A percentile compares a stretch with the other conserved stretches of the same genome.
Conservation (phyloP, 2,329 filamentous ascomycete species). For the Penicillium sp. region DNA sequence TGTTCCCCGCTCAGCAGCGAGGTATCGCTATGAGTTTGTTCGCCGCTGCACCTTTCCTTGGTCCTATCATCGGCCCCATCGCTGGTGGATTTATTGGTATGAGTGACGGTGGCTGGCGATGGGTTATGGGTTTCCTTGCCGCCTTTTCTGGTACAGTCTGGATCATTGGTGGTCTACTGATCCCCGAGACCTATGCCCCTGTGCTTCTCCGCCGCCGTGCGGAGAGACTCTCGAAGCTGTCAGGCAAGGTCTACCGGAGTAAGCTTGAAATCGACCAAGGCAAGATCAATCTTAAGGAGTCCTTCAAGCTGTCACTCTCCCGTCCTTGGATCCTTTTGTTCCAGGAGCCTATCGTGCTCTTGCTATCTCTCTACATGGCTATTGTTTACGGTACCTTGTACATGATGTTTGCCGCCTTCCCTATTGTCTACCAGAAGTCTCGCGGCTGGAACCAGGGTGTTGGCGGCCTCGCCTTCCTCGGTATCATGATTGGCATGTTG, state of each 20-base stretch:
- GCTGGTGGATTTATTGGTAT: conserved; percentile 32
- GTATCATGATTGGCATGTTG: conserved; percentile 34
- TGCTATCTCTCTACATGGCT: conserved; percentile 32
- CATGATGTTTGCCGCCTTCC: conserved; percentile 33
- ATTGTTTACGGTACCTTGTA: conserved; percentile 32
- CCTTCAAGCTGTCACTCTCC: conserved; percentile 27
- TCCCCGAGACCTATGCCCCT: conserved; percentile 33
- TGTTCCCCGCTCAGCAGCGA: conserved; percentile 53
- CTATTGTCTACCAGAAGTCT: conserved; percentile 29
- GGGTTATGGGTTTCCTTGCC: conserved; percentile 33
- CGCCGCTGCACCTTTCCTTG: conserved; percentile 64
- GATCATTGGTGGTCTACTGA: conserved; percentile 23
- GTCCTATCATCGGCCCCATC: conserved; percentile 29
- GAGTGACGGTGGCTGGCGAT: conserved; percentile 28
- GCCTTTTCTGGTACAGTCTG: conserved; percentile 29
- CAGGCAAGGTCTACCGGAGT: conserved; percentile 26
- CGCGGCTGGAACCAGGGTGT: conserved; percentile 32
- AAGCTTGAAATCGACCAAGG: conserved; percentile 29
- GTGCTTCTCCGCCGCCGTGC: conserved; percentile 31
- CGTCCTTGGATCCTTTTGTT: conserved; percentile 32
- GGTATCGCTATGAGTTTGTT: conserved; percentile 63
- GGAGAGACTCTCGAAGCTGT: conserved; percentile 22
- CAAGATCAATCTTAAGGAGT: conserved; percentile 16
- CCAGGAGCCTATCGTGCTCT: conserved; percentile 31
- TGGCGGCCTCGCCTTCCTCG: conserved; percentile 29